phyloP scores from a whole-genome alignment of 345 rosid species.

The Sisymbrium altissimum region DNA sequence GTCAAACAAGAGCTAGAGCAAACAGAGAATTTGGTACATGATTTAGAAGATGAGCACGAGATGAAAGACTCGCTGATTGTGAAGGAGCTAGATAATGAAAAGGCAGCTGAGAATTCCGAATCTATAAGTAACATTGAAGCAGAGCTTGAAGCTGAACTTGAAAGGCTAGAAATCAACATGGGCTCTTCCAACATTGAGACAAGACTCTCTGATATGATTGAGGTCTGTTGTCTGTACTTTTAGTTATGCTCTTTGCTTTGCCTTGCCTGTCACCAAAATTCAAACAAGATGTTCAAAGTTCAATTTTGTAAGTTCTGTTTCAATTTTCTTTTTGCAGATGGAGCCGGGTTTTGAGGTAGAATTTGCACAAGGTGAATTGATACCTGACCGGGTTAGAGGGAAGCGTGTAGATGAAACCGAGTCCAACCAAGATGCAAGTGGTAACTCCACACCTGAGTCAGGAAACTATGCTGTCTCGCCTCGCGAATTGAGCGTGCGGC shows the following conservation, averaged over 20 bases:
- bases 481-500: constrained; percentile 60
- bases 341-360: constrained; percentile 54
- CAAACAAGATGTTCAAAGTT: background rate
- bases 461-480: constrained; percentile 79
- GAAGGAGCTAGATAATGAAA: constrained; percentile 28
- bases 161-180: constrained; percentile 76
- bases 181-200: constrained; percentile 41
- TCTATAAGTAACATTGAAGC: constrained; percentile 82
- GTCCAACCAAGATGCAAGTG: constrained; percentile 53
- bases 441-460: constrained; percentile 46
- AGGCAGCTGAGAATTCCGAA: constrained; percentile 47
- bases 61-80: constrained; percentile 54
- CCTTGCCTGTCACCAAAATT: constrained; percentile 3
- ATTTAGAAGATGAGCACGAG: constrained; percentile 78
- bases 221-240: constrained; percentile 40
- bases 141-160: constrained; percentile 95
- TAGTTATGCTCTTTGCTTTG: background rate
- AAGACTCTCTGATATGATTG: constrained; percentile 44
- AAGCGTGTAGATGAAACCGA: constrained; percentile 36
- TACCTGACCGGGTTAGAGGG: constrained; percentile 25
- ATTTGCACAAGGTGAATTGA: constrained; percentile 66
- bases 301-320: background rate
- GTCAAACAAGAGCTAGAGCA: constrained; percentile 61
- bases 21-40: constrained; percentile 80
- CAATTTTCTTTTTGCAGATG: constrained; percentile 41